Evolutionary conservation across 441 rosid genomes (phyloP).

Genomic region (Brassica balearica): DNA sequence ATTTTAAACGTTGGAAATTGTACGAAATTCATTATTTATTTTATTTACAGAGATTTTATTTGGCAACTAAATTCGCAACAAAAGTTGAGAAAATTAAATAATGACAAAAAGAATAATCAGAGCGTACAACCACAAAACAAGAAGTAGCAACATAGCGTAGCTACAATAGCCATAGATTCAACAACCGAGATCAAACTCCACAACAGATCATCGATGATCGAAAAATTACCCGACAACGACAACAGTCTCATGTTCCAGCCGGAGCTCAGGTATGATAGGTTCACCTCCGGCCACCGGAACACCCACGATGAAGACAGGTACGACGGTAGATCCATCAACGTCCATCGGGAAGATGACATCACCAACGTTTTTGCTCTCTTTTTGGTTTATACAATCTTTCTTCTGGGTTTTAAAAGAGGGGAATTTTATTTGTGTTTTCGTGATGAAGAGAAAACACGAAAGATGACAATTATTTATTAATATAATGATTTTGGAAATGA

Average conservation of each 20-base stretch:
- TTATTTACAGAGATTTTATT: slow-evolving; percentile 10
- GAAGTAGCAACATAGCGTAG: slow-evolving; percentile 80
- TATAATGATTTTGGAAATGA: slow-evolving; percentile 5
- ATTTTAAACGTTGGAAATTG: not conserved
- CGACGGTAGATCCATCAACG: slow-evolving; percentile 44
- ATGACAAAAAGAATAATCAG: slow-evolving; percentile 40
- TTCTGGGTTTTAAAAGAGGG: not conserved
- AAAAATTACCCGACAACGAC: slow-evolving; percentile 54
- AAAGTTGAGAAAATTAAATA: not conserved
- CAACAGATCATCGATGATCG: slow-evolving; percentile 64
- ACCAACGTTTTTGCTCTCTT: slow-evolving; percentile 29
- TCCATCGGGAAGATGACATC: slow-evolving; percentile 49
- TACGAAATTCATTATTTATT: slow-evolving; percentile 8
- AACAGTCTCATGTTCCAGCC: slow-evolving; percentile 51
- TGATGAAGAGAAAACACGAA: not conserved
- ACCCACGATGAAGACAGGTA: slow-evolving; percentile 44
- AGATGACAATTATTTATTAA: slow-evolving; percentile 8
- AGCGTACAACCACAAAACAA: slow-evolving; percentile 83
- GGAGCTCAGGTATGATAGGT: slow-evolving; percentile 51
- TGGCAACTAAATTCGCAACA: not conserved
- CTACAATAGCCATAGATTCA: slow-evolving; percentile 67
- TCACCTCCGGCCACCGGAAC: slow-evolving; percentile 68
- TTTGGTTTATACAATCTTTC: not conserved
- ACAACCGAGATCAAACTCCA: slow-evolving; percentile 65
- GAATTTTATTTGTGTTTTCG: not conserved